A percentile compares a stretch with the other conserved stretches of the same genome.
phyloP scores from a whole-genome alignment of 192 early-diverging fungal species.

The Obelidium mucronatum region DNA sequence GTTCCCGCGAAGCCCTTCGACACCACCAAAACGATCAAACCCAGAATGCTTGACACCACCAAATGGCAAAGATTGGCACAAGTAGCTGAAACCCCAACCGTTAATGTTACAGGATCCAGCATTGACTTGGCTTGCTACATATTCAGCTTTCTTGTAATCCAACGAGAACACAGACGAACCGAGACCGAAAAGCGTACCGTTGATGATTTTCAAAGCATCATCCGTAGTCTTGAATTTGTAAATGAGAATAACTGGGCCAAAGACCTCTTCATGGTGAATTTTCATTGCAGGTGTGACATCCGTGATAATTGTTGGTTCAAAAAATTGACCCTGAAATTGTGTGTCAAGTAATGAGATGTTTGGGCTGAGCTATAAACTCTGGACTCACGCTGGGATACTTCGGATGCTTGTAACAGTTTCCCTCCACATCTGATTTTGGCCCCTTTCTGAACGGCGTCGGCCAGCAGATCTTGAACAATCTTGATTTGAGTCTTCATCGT shows the following conservation, averaged over 20 bases:
- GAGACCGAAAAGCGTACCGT: conserved; percentile 77
- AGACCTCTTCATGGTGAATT: conserved; percentile 86
- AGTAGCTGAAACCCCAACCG: conserved; percentile 86
- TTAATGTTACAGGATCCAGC: conserved; percentile 87
- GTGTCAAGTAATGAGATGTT: background rate
- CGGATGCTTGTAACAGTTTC: conserved; percentile 69
- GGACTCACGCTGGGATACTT: conserved; percentile 56
- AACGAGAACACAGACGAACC: conserved; percentile 81
- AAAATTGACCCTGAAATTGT: conserved; percentile 73
- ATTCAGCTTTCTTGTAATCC: conserved; percentile 65
- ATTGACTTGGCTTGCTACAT: conserved; percentile 68
- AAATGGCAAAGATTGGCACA: conserved; percentile 59
- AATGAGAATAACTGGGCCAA: conserved; percentile 90
- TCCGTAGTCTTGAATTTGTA: conserved; percentile 80
- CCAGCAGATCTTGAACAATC: conserved; percentile 67
- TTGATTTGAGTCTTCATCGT: conserved; percentile 73
- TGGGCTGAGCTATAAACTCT: conserved; percentile 19
- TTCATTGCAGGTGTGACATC: conserved; percentile 73
- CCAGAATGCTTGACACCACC: conserved; percentile 38
- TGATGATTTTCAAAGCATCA: conserved; percentile 69
- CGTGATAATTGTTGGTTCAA: conserved; percentile 82
- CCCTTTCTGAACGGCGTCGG: conserved; percentile 80
- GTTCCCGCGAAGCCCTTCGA: conserved; percentile 44
- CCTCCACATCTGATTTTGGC: conserved; percentile 78
- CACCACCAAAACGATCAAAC: conserved; percentile 42